phyloP scores from a whole-genome alignment of 139 green algal species.

The Pycnococcus provasolii region DNA sequence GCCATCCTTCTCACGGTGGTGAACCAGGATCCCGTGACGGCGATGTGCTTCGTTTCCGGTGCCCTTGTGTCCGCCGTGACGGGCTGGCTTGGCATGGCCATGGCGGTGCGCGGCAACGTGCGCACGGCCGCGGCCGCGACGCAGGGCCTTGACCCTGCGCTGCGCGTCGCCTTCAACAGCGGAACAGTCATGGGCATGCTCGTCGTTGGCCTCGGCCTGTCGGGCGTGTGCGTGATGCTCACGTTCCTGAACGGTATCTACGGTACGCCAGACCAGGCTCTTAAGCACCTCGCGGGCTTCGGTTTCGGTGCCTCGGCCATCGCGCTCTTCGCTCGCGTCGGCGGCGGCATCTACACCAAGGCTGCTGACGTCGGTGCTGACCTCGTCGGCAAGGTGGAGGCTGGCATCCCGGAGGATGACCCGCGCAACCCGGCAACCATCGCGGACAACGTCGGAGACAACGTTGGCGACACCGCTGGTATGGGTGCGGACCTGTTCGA shows the following conservation, averaged over 20 bases:
- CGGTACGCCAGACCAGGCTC: slow-evolving; percentile 19
- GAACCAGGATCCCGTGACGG: neutral
- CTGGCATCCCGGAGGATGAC: slow-evolving; percentile 54
- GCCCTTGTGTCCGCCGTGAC: slow-evolving; percentile 22
- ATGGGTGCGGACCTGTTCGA: slow-evolving; percentile 54
- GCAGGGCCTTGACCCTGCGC: slow-evolving; percentile 24
- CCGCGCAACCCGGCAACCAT: slow-evolving; percentile 52
- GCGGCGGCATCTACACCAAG: slow-evolving; percentile 42
- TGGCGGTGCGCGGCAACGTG: slow-evolving; percentile 31
- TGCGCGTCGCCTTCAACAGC: slow-evolving; percentile 30
- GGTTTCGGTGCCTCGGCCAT: slow-evolving; percentile 72
- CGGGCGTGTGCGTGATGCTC: slow-evolving; percentile 31
- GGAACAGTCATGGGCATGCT: slow-evolving; percentile 39
- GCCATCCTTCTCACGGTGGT: slow-evolving; percentile 26
- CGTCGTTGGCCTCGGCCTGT: slow-evolving; percentile 29
- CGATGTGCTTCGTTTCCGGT: slow-evolving; percentile 30
- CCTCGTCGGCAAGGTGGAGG: slow-evolving; percentile 55
- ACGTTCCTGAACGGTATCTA: slow-evolving; percentile 9
- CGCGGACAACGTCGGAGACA: slow-evolving; percentile 54
- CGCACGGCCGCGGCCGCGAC: slow-evolving; percentile 30
- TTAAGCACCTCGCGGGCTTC: slow-evolving; percentile 66
- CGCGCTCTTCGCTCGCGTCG: slow-evolving; percentile 53
- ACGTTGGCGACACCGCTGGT: slow-evolving; percentile 52
- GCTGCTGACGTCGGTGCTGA: slow-evolving; percentile 45
- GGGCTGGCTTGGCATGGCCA: slow-evolving; percentile 31